A percentile compares a stretch with the other conserved stretches of the same genome.
Conservation (phyloP, 2,329 filamentous ascomycete species). For the Claviceps capensis region DNA sequence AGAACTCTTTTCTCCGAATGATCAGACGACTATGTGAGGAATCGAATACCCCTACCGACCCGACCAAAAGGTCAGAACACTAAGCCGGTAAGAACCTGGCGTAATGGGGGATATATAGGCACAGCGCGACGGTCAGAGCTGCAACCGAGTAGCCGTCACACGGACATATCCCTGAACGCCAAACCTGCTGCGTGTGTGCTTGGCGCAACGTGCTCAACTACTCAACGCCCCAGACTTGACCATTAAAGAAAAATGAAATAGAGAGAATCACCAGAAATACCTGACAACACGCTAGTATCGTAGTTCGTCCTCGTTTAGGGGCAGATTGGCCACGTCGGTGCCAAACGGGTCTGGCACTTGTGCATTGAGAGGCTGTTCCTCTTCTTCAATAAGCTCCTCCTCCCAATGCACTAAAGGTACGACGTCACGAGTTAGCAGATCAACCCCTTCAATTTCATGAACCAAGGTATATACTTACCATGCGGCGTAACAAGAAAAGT, state of each 20-base stretch:
- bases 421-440: neutral
- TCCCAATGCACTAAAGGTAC: constrained; percentile 20
- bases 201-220: too few species aligned
- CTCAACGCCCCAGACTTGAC: too few species aligned
- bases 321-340: constrained; percentile 7
- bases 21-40: too few species aligned
- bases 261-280: neutral
- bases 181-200: too few species aligned
- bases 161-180: too few species aligned
- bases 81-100: too few species aligned
- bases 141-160: too few species aligned
- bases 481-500: constrained; percentile 61
- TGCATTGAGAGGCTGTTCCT: constrained; percentile 11
- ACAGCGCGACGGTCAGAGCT: too few species aligned
- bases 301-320: constrained; percentile 15
- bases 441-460: neutral
- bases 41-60: too few species aligned
- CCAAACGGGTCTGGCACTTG: constrained; percentile 5
- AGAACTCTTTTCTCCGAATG: too few species aligned
- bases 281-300: constrained; percentile 9
- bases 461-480: constrained; percentile 40
- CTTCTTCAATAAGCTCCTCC: constrained; percentile 12
- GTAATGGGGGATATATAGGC: too few species aligned
- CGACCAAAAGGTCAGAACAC: too few species aligned
- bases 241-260: neutral